These are phyloP conservation scores for Penicillium concentricum DNA, from an alignment of 2,329 filamentous ascomycete genomes.

Conservation along the genomic window DNA sequence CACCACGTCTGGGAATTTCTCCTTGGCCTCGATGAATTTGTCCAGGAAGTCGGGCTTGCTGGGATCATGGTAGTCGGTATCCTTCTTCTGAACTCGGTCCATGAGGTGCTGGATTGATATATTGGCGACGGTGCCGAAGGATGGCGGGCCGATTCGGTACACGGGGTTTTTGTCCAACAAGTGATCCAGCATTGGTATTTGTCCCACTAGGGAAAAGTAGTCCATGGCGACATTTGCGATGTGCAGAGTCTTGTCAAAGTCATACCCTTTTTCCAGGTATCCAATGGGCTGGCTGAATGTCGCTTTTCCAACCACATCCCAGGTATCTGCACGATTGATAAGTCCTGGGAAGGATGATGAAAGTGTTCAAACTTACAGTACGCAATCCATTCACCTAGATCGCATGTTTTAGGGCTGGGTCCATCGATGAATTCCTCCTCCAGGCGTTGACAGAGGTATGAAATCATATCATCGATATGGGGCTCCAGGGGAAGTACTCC, in stretches of 20 bases:
- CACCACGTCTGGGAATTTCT: constrained; percentile 32
- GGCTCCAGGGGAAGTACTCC: constrained; percentile 26
- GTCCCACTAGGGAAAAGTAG: constrained; percentile 25
- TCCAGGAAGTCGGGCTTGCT: constrained; percentile 39
- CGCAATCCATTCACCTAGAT: constrained; percentile 45
- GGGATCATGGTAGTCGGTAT: constrained; percentile 10
- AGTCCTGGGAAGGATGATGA: neutral
- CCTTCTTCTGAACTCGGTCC: constrained; percentile 15
- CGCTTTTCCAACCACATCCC: constrained; percentile 28
- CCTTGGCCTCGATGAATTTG: constrained; percentile 42
- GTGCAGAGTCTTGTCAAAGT: constrained; percentile 22
- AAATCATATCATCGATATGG: constrained; percentile 32
- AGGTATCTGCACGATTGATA: constrained; percentile 14
- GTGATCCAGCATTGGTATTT: constrained; percentile 28
- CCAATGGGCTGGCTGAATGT: constrained; percentile 30
- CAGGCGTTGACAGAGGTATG: constrained; percentile 31
- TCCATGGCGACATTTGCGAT: constrained; percentile 21
- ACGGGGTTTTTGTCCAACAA: constrained; percentile 29
- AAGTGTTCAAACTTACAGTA: constrained; percentile 33
- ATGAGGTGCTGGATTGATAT: constrained; percentile 20
- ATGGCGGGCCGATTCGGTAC: constrained; percentile 20
- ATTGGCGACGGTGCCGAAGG: constrained; percentile 18
- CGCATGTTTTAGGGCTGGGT: constrained; percentile 27
- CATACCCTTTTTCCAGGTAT: constrained; percentile 26
- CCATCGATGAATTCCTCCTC: constrained; percentile 34